These are phyloP conservation scores for Hymenoscyphus infarciens DNA, from an alignment of 2,329 filamentous ascomycete species.

Conservation along the genomic window DNA sequence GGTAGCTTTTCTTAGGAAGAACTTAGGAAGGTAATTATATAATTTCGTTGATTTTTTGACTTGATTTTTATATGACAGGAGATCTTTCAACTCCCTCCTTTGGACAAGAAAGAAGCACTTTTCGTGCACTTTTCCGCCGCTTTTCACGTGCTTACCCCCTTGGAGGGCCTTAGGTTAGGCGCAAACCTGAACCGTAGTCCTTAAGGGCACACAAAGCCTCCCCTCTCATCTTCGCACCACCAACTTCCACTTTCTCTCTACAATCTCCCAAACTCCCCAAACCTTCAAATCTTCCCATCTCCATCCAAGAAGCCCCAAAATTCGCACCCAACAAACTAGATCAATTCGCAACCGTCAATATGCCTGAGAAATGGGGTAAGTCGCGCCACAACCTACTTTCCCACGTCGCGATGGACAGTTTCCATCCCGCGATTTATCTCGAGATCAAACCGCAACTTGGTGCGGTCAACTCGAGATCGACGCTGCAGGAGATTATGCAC, in stretches of 20 bases:
- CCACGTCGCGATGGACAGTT: not conserved
- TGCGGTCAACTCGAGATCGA: constrained; percentile 23
- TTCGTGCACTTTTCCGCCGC: not conserved
- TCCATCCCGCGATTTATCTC: constrained; percentile 6
- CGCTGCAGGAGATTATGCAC: constrained; percentile 26
- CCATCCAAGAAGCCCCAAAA: not conserved
- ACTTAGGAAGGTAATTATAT: too few species aligned
- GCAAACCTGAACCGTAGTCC: constrained; percentile 59
- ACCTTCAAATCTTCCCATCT: not conserved
- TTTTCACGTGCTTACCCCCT: not conserved
- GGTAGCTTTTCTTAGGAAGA: not conserved
- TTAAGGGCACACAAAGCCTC: constrained; percentile 83
- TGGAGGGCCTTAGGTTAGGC: not conserved
- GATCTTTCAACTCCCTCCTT: not conserved
- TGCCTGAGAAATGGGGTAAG: constrained; percentile 16
- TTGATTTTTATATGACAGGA: not conserved
- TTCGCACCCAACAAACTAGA: not conserved
- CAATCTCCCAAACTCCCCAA: not conserved
- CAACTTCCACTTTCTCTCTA: not conserved
- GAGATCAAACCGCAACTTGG: constrained; percentile 9
- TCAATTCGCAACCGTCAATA: constrained; percentile 7
- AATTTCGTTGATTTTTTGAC: not conserved
- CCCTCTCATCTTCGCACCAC: not conserved
- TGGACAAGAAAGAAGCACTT: not conserved
- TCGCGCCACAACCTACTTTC: constrained; percentile 7